Conservation (phyloP, 495 filamentous ascomycete genomes). For the Rhypophila decipiens region DNA sequence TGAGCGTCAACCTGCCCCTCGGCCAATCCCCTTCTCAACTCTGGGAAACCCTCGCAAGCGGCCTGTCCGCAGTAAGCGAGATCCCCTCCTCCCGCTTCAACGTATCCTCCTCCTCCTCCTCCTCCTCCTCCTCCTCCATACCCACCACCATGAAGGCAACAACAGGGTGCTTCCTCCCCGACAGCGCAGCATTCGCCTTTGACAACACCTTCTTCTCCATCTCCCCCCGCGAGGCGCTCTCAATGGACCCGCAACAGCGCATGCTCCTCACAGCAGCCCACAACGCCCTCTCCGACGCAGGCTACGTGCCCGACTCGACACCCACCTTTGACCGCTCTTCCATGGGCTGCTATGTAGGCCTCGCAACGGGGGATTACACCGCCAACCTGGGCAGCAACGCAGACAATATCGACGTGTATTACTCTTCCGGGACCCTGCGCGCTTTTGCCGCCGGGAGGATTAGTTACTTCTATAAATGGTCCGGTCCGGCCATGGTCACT, state of each 20-base stretch:
- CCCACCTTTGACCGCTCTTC: constrained; percentile 67
- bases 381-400: constrained; percentile 70
- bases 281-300: constrained; percentile 75
- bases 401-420: constrained; percentile 82
- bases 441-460: constrained; percentile 54
- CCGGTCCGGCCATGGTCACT: constrained; percentile 31
- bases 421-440: constrained; percentile 67
- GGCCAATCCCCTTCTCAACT: constrained; percentile 6
- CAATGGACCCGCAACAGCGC: constrained; percentile 73
- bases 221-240: constrained; percentile 72
- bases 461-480: constrained; percentile 38
- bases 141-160: not conserved
- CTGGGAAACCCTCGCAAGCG: constrained; percentile 8
- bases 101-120: not conserved
- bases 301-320: constrained; percentile 66
- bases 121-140: not conserved
- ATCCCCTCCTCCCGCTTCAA: constrained; percentile 7
- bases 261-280: constrained; percentile 69
- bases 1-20: constrained; percentile 4
- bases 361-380: constrained; percentile 72
- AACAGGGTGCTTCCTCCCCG: constrained; percentile 40
- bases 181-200: constrained; percentile 67
- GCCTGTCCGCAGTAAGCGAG: constrained; percentile 5
- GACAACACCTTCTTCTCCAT: constrained; percentile 79
- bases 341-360: constrained; percentile 73